Percentiles rank a stretch among this genome's conserved stretches.
Conservation (phyloP, 345 rosid species). For the Euphorbia pulcherrima region DNA sequence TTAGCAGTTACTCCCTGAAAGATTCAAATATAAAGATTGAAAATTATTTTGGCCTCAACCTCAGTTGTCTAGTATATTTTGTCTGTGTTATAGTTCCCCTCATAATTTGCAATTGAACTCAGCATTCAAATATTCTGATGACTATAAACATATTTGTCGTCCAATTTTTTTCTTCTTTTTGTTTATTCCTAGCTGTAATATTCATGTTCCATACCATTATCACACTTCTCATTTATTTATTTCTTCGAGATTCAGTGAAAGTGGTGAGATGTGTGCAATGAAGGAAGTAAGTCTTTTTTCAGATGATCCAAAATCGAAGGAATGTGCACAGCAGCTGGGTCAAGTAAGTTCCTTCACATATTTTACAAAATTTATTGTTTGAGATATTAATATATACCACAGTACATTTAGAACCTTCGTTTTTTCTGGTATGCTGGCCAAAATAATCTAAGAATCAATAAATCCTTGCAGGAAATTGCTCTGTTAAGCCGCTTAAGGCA, state of each 20-base stretch:
- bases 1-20: not conserved
- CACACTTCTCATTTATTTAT: slow-evolving; percentile 8
- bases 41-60: not conserved
- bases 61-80: not conserved
- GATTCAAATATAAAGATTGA: not conserved
- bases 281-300: slow-evolving; percentile 76
- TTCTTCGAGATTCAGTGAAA: slow-evolving; percentile 40
- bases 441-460: not conserved
- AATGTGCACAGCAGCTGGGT: slow-evolving; percentile 63
- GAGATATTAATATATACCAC: not conserved
- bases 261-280: slow-evolving; percentile 89
- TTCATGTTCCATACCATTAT: not conserved
- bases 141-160: not conserved
- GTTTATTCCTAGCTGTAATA: not conserved
- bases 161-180: not conserved
- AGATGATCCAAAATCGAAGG: slow-evolving; percentile 78
- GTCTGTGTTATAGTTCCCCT: not conserved
- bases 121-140: not conserved
- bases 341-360: slow-evolving; percentile 41
- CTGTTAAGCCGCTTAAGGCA: slow-evolving; percentile 59
- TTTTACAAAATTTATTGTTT: not conserved
- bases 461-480: slow-evolving; percentile 56
- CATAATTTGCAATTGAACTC: not conserved
- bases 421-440: not conserved
- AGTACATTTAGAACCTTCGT: not conserved